A percentile compares a stretch with the other conserved stretches of the same genome.
These are phyloP conservation scores for Solanum habrochaites DNA, from an alignment of 257 asterid genomes.

Conservation along the genomic window DNA sequence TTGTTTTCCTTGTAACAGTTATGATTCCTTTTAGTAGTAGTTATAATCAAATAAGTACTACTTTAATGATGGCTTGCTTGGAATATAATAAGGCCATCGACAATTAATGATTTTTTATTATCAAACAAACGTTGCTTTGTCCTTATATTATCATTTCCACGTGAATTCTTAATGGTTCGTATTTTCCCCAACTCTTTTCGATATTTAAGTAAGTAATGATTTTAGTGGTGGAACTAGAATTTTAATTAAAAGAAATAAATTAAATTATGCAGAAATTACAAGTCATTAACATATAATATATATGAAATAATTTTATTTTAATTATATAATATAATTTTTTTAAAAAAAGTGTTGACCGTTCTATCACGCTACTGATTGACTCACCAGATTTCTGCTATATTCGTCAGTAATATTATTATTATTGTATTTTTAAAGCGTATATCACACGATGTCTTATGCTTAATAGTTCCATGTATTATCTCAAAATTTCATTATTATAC, in stretches of 20 bases:
- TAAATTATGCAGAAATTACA: no score
- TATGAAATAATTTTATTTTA: no score
- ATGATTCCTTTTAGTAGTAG: background rate
- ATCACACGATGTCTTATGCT: background rate
- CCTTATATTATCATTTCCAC: background rate
- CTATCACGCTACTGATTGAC: background rate
- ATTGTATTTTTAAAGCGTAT: background rate
- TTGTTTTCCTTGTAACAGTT: background rate
- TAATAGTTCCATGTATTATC: background rate
- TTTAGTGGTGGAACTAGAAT: fast-evolving
- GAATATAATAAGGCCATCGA: background rate
- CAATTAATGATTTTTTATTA: background rate
- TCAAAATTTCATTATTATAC: background rate
- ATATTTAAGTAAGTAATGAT: no score
- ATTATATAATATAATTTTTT: no score
- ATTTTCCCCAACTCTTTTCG: background rate
- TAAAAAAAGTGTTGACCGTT: fast-evolving
- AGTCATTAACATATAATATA: no score
- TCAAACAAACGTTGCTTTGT: background rate
- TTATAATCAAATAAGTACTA: background rate
- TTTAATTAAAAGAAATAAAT: no score
- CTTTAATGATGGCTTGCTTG: background rate
- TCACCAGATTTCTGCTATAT: background rate
- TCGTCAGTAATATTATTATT: background rate
- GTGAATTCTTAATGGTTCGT: background rate